These are phyloP conservation scores for Schizophyllum amplum DNA, from an alignment of 1,284 basidiomycete genomes.

Conservation along the genomic window DNA sequence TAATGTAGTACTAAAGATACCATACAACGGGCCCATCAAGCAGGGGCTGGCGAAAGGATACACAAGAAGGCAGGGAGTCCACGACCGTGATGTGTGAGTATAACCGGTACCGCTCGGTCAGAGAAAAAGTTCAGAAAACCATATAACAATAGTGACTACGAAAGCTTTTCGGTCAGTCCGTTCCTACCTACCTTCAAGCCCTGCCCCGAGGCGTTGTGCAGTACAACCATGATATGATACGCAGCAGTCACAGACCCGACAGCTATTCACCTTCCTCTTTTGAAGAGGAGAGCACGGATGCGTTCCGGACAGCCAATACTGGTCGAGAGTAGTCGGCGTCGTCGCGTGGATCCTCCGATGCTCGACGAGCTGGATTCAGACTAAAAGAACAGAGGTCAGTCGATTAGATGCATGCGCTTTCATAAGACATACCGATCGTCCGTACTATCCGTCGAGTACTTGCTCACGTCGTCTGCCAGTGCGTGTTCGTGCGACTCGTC, in stretches of 20 bases:
- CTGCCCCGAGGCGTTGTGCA: neutral
- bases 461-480: constrained; percentile 11
- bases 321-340: constrained; percentile 51
- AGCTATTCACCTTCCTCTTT: neutral
- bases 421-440: constrained; percentile 39
- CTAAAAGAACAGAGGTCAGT: neutral
- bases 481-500: no score
- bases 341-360: constrained; percentile 32
- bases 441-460: constrained; percentile 26
- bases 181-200: neutral
- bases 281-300: constrained; percentile 1
- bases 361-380: constrained; percentile 9
- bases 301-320: constrained; percentile 43
- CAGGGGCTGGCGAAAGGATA: neutral
- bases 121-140: neutral
- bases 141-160: neutral
- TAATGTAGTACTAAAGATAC: neutral
- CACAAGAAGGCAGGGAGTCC: neutral
- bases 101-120: neutral
- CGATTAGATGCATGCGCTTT: constrained; percentile 24
- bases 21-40: neutral
- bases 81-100: neutral
- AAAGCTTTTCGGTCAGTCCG: neutral
- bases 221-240: neutral
- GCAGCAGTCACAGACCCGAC: no score